These are phyloP conservation scores for Quercus wislizeni DNA, from an alignment of 306 rosid genomes.

Conservation along the genomic window DNA sequence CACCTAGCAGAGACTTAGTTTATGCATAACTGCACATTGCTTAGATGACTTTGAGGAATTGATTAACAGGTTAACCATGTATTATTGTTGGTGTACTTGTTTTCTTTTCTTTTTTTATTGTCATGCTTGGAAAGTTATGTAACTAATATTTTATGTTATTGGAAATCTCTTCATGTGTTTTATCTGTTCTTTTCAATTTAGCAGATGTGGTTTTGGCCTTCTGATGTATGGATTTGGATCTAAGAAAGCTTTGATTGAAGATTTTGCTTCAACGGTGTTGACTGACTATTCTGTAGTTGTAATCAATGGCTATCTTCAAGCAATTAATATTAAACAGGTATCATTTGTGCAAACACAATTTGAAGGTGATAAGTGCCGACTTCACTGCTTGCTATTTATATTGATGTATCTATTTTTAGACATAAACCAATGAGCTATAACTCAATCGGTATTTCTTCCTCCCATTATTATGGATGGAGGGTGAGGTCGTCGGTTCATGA, in stretches of 20 bases:
- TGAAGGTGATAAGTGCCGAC: not conserved
- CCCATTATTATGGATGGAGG: no score
- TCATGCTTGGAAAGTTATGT: not conserved
- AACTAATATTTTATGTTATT: not conserved
- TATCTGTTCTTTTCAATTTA: not conserved
- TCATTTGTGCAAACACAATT: not conserved
- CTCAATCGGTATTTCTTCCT: no score
- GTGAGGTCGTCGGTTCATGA: no score
- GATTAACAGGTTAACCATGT: no score
- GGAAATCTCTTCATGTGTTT: not conserved
- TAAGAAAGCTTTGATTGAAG: conserved; percentile 80
- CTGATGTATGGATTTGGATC: conserved; percentile 97
- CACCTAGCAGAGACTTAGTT: not conserved
- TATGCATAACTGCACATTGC: not conserved
- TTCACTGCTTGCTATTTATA: not conserved
- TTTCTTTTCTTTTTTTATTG: not conserved
- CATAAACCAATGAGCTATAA: no score
- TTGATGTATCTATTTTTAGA: not conserved
- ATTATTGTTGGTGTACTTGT: not conserved
- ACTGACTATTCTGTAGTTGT: conserved; percentile 70
- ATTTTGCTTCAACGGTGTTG: conserved; percentile 73
- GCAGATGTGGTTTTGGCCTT: conserved; percentile 74
- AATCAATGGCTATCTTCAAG: conserved; percentile 85
- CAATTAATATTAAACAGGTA: conserved; percentile 84
- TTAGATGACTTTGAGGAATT: not conserved